These are phyloP conservation scores for Collybia nuda DNA, from an alignment of 768 basidiomycete species.

Conservation along the genomic window DNA sequence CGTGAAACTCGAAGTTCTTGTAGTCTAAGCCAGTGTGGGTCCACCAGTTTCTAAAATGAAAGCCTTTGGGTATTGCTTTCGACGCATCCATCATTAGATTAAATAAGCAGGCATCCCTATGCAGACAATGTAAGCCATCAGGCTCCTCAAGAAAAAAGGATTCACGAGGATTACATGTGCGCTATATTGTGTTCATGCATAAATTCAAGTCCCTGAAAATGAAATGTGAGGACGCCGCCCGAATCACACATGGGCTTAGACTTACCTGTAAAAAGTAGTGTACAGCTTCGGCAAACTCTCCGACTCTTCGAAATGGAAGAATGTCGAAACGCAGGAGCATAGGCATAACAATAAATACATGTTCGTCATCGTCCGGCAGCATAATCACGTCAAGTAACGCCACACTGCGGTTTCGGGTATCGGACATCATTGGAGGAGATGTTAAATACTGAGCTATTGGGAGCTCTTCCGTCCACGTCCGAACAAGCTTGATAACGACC, in stretches of 20 bases:
- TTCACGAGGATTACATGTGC: slow-evolving; percentile 26
- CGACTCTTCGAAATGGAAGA: slow-evolving; percentile 26
- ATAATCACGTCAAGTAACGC: slow-evolving; percentile 21
- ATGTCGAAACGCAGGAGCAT: slow-evolving; percentile 9
- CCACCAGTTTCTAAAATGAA: neutral
- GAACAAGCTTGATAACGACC: slow-evolving; percentile 25
- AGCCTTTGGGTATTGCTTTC: neutral
- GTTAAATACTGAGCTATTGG: slow-evolving; percentile 25
- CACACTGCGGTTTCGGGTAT: slow-evolving; percentile 27
- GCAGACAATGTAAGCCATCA: slow-evolving; percentile 10
- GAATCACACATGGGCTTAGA: slow-evolving; percentile 10
- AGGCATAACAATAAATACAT: slow-evolving; percentile 20
- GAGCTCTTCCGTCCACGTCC: slow-evolving; percentile 19
- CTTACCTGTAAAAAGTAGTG: slow-evolving; percentile 29
- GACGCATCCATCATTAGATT: slow-evolving; percentile 3
- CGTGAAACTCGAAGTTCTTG: slow-evolving; percentile 7
- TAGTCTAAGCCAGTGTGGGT: neutral
- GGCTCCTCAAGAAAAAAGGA: neutral
- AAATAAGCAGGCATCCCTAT: slow-evolving; percentile 1
- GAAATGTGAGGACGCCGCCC: neutral
- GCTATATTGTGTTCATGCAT: slow-evolving; percentile 32
- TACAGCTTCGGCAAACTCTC: slow-evolving; percentile 31
- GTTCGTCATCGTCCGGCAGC: slow-evolving; percentile 15
- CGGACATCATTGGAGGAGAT: slow-evolving; percentile 1
- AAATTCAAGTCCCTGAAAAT: slow-evolving; percentile 28